These are phyloP conservation scores for Isabelozyma pseudorhagii DNA, from an alignment of 805 yeast genomes.

Conservation along the genomic window DNA sequence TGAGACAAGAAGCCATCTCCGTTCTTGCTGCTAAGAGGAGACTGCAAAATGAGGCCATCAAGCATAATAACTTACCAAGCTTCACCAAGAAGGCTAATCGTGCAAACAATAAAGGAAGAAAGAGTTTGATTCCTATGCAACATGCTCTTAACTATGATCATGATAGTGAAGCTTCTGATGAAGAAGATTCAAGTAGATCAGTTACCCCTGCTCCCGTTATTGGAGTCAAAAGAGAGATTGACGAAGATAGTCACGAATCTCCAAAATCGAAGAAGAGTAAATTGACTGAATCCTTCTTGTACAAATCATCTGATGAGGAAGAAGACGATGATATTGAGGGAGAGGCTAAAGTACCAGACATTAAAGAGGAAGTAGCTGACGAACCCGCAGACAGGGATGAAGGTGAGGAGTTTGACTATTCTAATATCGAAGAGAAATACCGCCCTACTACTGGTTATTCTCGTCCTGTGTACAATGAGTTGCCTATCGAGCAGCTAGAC, in stretches of 20 bases:
- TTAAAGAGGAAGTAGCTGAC: constrained; percentile 15
- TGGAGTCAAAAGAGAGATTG: constrained; percentile 25
- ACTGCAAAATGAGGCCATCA: neutral
- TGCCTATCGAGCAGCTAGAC: constrained; percentile 28
- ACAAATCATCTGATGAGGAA: constrained; percentile 22
- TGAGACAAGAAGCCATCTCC: constrained; percentile 25
- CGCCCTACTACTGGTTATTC: constrained; percentile 54
- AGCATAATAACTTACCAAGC: constrained; percentile 24
- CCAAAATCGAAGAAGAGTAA: constrained; percentile 18
- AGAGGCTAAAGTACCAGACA: neutral
- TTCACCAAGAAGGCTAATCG: constrained; percentile 29
- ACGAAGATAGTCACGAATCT: constrained; percentile 15
- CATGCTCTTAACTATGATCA: constrained; percentile 48
- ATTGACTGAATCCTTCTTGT: constrained; percentile 25
- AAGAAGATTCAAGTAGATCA: constrained; percentile 35
- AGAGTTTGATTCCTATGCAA: constrained; percentile 46
- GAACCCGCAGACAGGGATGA: constrained; percentile 13
- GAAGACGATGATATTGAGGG: constrained; percentile 20
- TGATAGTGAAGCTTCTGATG: constrained; percentile 34
- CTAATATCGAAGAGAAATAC: constrained; percentile 33
- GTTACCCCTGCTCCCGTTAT: constrained; percentile 17
- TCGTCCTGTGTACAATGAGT: constrained; percentile 50
- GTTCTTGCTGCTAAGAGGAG: constrained; percentile 18
- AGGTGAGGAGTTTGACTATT: constrained; percentile 20
- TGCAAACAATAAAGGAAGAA: constrained; percentile 23